Evolutionary conservation across 1,284 basidiomycete genomes (phyloP), one percentile per base, ranked within the genome.

Genomic region (Ceratorhiza oryzae-sativae): DNA sequence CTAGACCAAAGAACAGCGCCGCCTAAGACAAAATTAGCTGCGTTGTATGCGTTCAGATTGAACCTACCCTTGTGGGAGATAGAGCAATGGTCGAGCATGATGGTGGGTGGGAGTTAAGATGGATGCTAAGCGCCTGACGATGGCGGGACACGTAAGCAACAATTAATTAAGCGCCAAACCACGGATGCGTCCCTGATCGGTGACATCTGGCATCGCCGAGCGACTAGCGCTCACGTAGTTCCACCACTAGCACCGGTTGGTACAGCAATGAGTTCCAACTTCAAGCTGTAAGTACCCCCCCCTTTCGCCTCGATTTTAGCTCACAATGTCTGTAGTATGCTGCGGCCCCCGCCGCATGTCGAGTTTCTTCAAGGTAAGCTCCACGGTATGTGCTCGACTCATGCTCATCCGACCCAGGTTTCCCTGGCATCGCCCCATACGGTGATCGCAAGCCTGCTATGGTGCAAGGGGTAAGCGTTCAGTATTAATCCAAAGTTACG

Each of bases 1-100:
- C 90, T 88, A 25, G 92, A 94, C 94, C 94, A 98, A 41, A 98
- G 85, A 42, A 98, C 91, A 71, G 97, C 84, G 39, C 95, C 95
- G 75, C 95, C 95, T 95, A 77, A 13, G 72, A 61, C 73, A 60
- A 27, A 48, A 20, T 67, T 51, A 42, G 55, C 3, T 45, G 34
- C 13, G 39, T 51, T 27, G 39, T 25, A 41, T 51, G 20, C 46
- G 18, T 25, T 25, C 49, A 36, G 0, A 30, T 6, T 0, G 1
- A 12, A 76, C 81, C 71, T 74, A 90, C 93, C 93, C 85, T 93
- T 93, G 80, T 95, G 93, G 12, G 91, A 93, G 78, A 95, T 94
- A 58, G 93, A 94, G 79, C 93, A 91, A 80, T 93, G 90, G 80
- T 95, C 93, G 68, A 95, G 86, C 93, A 95, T 95, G 18, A 15